Evolutionary conservation across 1,139 yeast genomes (phyloP).

Genomic region (Zygoascus sp.): DNA sequence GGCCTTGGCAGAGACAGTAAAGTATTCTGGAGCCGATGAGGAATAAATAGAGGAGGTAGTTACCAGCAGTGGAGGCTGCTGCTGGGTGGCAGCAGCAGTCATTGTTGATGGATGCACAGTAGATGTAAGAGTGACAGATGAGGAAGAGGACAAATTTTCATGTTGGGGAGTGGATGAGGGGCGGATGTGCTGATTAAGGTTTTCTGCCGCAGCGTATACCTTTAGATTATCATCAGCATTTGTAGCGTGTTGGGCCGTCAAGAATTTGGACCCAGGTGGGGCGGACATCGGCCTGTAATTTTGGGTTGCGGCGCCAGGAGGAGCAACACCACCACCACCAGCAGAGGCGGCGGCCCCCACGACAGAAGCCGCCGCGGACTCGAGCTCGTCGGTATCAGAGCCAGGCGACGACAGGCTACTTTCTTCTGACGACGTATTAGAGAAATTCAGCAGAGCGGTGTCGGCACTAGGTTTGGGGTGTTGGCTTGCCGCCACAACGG

Average conservation of each 20-base stretch:
- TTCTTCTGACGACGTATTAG: slow-evolving; percentile 8
- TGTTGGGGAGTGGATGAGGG: slow-evolving; percentile 5
- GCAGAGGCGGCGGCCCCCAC: neutral
- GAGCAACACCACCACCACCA: no score
- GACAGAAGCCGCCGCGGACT: neutral
- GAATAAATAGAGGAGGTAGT: neutral
- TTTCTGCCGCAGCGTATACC: neutral
- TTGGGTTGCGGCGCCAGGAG: neutral
- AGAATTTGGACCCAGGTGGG: neutral
- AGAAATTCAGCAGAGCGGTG: slow-evolving; percentile 4
- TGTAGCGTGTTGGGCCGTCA: neutral
- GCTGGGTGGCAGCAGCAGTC: neutral
- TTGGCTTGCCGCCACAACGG: neutral
- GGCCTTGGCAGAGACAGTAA: neutral
- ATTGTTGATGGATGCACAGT: neutral
- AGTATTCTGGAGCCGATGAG: neutral
- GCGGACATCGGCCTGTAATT: neutral
- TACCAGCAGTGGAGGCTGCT: neutral
- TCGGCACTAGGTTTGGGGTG: neutral
- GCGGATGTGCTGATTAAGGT: neutral
- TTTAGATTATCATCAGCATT: neutral
- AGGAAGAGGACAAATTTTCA: neutral
- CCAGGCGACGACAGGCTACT: neutral
- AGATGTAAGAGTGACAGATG: neutral
- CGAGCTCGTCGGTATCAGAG: slow-evolving; percentile 2